Conservation (phyloP, 2,329 filamentous ascomycete genomes). For the Cordyceps pruinosa region DNA sequence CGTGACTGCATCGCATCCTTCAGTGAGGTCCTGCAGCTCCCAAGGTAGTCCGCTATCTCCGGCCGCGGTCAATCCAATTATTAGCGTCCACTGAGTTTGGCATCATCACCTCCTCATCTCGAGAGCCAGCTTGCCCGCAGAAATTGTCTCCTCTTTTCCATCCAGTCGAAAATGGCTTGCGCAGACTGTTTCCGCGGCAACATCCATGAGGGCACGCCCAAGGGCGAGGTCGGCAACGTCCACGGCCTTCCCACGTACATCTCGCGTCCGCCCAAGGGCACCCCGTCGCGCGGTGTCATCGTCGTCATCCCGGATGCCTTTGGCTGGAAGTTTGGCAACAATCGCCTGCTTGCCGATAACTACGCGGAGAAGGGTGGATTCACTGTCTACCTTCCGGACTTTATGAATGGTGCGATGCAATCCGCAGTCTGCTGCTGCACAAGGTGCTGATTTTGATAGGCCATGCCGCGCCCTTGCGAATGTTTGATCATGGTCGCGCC, state of each 20-base stretch:
- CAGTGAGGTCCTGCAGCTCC: background rate
- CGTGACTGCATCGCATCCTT: background rate
- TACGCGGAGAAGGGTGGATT: conserved; percentile 46
- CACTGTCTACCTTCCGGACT: conserved; percentile 48
- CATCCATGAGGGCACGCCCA: conserved; percentile 37
- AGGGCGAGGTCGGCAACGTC: conserved; percentile 37
- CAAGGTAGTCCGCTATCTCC: background rate
- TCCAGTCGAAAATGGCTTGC: conserved; percentile 25
- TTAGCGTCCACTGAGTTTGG: background rate
- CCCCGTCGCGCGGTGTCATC: conserved; percentile 36
- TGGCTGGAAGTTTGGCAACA: conserved; percentile 48
- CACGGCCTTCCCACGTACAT: conserved; percentile 45
- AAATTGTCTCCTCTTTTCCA: background rate
- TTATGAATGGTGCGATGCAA: conserved; percentile 36
- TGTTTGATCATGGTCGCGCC: conserved; percentile 24
- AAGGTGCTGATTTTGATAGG: conserved; percentile 16
- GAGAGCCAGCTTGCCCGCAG: background rate
- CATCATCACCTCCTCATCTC: background rate
- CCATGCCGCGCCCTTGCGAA: conserved; percentile 23
- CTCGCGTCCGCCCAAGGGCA: conserved; percentile 27
- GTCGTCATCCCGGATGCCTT: conserved; percentile 50
- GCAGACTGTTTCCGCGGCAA: conserved; percentile 40
- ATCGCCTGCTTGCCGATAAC: conserved; percentile 44
- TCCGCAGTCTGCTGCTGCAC: background rate
- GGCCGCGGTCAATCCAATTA: background rate